Evolutionary conservation across 305 asterid species (phyloP).

Genomic region (Ajuga reptans): DNA sequence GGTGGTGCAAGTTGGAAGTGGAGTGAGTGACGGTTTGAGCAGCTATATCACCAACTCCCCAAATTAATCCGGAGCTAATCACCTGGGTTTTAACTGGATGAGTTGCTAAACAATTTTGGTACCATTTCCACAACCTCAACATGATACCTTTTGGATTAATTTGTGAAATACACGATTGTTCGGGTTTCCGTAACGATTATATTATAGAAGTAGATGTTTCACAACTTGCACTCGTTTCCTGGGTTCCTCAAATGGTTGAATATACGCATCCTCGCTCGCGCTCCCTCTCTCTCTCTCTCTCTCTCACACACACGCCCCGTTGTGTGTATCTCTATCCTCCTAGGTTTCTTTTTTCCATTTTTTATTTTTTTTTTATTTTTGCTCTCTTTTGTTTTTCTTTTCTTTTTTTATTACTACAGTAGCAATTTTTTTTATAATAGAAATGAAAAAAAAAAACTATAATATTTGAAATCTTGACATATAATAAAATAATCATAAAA

Average conservation of each 20-base stretch:
- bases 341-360: conserved; percentile 19
- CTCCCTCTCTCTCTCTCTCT: too few relatives aligned
- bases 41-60: conserved; percentile 79
- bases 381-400: too few relatives aligned
- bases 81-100: conserved; percentile 85
- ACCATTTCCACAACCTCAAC: conserved; percentile 76
- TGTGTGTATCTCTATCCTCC: background rate
- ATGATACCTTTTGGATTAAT: conserved; percentile 19
- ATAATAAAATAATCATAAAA: too few relatives aligned
- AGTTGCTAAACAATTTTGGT: conserved; percentile 59
- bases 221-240: background rate
- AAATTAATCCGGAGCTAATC: conserved; percentile 69
- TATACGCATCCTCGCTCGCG: background rate
- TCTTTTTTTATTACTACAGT: too few relatives aligned
- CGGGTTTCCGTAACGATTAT: background rate
- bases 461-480: too few relatives aligned
- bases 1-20: conserved; percentile 34
- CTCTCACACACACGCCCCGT: background rate
- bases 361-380: too few relatives aligned
- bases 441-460: too few relatives aligned
- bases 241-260: background rate
- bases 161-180: background rate
- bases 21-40: conserved; percentile 70
- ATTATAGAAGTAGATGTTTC: background rate
- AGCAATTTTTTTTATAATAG: too few relatives aligned